Base-by-base conservation (phyloP, 1,284 basidiomycete genomes). In the Cryptococcus deneoformans region DNA sequence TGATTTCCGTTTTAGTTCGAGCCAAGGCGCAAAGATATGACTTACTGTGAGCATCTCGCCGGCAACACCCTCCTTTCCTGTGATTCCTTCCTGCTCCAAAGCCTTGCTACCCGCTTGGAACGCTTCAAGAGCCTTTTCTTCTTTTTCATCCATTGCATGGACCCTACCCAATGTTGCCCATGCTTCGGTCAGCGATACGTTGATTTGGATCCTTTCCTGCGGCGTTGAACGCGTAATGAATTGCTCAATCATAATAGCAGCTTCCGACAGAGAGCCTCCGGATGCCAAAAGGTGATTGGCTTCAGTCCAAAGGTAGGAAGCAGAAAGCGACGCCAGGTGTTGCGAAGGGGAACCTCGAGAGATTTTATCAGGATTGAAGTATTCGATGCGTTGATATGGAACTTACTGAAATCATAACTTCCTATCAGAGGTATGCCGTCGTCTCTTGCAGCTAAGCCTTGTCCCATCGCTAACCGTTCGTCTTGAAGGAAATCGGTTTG, bases 81-180 rank as follows among this genome's bases (percentile, higher is more conserved):
- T 63, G 54, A 53, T 68, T 54, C 85, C 88, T 70, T 88, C 84
- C 43, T 80, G 79, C 58, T 85, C 84, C 82, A 93, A 62, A 85
- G 39, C 87, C 86, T 53, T 85, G 81, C 60, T 89, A 84, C 77
- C 95, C 86, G 57, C 88, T 83, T 82, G 82, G 52, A 84, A 79
- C 9, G 83, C 83, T 9, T 78, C 70, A 53, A 84, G 79, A 4
- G 82, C 83, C 61, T 79, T 78, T 14, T 79, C 77, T 69, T 84
- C 83, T 63, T 82, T 81, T 65, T 99, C 96, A 71, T 99, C 94
- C 88, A 98, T 97, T 49, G 91, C 94, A 65, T 94, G 85, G 0
- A 89, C 90, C 77, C 96, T 90, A 8, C 96, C 96, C 0, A 99
- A 81, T 29, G 95, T 80, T 37, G 94, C 86, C 96, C 96, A 99